Evolutionary conservation across 2,329 filamentous ascomycete species (phyloP).

Genomic region (Pseudocercospora pini-densiflorae): DNA sequence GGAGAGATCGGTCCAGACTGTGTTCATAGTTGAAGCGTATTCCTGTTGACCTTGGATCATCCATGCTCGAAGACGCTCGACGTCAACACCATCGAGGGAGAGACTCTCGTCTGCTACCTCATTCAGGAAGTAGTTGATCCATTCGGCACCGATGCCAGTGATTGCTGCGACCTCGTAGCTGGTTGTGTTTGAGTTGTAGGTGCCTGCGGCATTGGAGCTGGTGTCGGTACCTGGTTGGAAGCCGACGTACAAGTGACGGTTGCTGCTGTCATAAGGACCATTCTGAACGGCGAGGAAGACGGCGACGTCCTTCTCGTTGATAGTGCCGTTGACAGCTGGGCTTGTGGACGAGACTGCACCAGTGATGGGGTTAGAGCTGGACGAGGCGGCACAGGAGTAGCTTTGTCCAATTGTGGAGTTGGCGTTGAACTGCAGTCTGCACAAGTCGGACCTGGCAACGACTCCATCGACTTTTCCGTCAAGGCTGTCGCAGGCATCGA

Average conservation of each 20-base stretch:
- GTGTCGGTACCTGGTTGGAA: constrained; percentile 31
- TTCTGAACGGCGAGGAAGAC: constrained; percentile 44
- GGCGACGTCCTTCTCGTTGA: constrained; percentile 35
- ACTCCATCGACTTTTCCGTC: constrained; percentile 61
- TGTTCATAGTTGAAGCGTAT: constrained; percentile 58
- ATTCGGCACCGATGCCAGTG: constrained; percentile 43
- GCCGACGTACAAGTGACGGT: constrained; percentile 48
- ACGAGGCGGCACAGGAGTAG: constrained; percentile 49
- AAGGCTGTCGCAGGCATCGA: constrained; percentile 58
- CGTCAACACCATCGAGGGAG: constrained; percentile 54
- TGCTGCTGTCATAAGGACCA: constrained; percentile 47
- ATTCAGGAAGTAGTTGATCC: constrained; percentile 48
- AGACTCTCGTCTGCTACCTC: constrained; percentile 39
- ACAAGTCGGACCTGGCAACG: constrained; percentile 54
- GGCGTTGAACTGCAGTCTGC: constrained; percentile 52
- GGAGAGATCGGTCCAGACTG: constrained; percentile 57
- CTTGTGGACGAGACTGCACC: neutral
- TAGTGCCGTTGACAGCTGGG: constrained; percentile 39
- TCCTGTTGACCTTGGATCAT: constrained; percentile 55
- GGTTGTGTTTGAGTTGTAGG: constrained; percentile 38
- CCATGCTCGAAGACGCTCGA: constrained; percentile 61
- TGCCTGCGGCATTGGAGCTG: constrained; percentile 16
- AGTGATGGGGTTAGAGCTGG: constrained; percentile 24
- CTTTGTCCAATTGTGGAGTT: constrained; percentile 50
- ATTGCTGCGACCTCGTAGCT: constrained; percentile 39